These are phyloP conservation scores for Aspergillus sp. DNA, from an alignment of 2,329 filamentous ascomycete genomes.

Conservation along the genomic window DNA sequence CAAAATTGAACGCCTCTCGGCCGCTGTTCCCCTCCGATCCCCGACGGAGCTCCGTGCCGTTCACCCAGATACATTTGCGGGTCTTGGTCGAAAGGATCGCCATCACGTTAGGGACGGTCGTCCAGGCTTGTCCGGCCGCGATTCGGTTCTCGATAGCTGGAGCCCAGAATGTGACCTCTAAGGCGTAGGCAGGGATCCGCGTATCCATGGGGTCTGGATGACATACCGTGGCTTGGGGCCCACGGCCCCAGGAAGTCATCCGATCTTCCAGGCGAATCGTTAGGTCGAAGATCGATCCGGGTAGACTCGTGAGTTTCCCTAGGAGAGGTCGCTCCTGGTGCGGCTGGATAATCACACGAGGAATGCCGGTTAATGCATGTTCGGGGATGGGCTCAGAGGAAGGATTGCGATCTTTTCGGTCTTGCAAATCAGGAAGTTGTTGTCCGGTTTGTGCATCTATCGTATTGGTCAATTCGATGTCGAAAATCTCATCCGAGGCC, in stretches of 20 bases:
- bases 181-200: conserved; percentile 76
- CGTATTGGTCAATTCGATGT: conserved; percentile 40
- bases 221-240: conserved; percentile 64
- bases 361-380: conserved; percentile 6
- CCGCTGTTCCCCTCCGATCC: conserved; percentile 54
- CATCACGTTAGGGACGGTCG: conserved; percentile 56
- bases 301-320: conserved; percentile 65
- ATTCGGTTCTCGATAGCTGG: conserved; percentile 63
- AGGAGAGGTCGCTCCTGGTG: conserved; percentile 46
- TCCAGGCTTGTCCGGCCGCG: conserved; percentile 58
- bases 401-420: conserved; percentile 16
- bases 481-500: conserved; percentile 19
- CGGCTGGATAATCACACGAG: conserved; percentile 21
- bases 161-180: conserved; percentile 74
- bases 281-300: conserved; percentile 64
- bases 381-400: conserved; percentile 8
- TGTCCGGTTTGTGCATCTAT: conserved; percentile 45
- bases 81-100: conserved; percentile 79
- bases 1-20: conserved; percentile 55
- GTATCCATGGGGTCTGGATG: conserved; percentile 64
- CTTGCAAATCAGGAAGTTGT: conserved; percentile 26
- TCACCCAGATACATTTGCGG: conserved; percentile 72
- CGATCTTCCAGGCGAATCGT: conserved; percentile 66
- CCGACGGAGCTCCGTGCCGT: conserved; percentile 64
- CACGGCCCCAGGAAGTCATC: conserved; percentile 76